A percentile compares a stretch with the other conserved stretches of the same genome.
These are phyloP conservation scores for Tuber brumale DNA, from an alignment of 495 filamentous ascomycete genomes.

Conservation along the genomic window DNA sequence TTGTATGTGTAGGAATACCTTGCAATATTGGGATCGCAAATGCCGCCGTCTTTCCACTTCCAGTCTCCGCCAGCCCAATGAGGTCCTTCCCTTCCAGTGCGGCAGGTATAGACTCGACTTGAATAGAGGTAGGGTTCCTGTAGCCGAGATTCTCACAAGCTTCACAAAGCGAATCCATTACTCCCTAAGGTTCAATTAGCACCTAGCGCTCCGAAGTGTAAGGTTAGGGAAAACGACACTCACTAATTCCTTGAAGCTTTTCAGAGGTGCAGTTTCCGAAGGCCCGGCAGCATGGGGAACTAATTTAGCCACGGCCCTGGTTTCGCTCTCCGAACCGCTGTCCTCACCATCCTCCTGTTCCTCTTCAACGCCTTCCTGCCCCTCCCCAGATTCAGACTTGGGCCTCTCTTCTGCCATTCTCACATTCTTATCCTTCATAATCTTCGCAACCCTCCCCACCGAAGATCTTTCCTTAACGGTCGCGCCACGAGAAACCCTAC, in stretches of 20 bases:
- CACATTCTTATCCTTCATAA: slow-evolving; percentile 9
- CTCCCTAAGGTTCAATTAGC: slow-evolving; percentile 48
- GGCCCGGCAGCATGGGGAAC: slow-evolving; percentile 6
- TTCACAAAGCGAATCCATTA: slow-evolving; percentile 81
- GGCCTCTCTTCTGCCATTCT: neutral
- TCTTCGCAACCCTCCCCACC: neutral
- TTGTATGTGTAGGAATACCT: slow-evolving; percentile 38
- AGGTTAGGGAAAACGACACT: slow-evolving; percentile 8
- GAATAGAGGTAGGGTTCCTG: slow-evolving; percentile 75
- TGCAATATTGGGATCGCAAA: slow-evolving; percentile 88
- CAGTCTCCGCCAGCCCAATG: slow-evolving; percentile 90
- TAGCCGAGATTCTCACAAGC: slow-evolving; percentile 75
- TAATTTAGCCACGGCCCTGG: neutral
- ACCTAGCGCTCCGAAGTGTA: neutral
- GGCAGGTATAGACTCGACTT: slow-evolving; percentile 67
- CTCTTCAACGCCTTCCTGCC: slow-evolving; percentile 6
- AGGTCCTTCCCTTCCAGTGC: slow-evolving; percentile 77
- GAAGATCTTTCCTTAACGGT: neutral
- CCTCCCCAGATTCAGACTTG: slow-evolving; percentile 1
- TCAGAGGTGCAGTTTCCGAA: slow-evolving; percentile 41
- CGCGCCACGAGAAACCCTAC: slow-evolving; percentile 22
- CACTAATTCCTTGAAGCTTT: slow-evolving; percentile 73
- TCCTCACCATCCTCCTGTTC: slow-evolving; percentile 7
- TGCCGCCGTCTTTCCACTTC: slow-evolving; percentile 86
- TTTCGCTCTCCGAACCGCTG: neutral